Evolutionary conservation across 768 basidiomycete species (phyloP).

Genomic region (Leccinum ochraceum): DNA sequence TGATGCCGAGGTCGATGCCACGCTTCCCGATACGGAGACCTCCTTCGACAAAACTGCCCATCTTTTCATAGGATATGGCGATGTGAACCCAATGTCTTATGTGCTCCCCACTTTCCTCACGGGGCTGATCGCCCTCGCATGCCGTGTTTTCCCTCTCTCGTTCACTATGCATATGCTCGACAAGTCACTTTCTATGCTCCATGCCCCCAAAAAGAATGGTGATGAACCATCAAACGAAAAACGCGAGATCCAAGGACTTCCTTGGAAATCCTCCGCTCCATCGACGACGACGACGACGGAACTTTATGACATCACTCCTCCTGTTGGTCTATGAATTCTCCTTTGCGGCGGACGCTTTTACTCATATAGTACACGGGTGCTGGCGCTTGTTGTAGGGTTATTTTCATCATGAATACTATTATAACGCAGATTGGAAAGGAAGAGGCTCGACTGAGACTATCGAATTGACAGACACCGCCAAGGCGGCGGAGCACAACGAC

Average conservation of each 20-base stretch:
- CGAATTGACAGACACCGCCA: conserved; percentile 1
- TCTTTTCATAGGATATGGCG: conserved; percentile 23
- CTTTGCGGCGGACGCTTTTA: conserved; percentile 36
- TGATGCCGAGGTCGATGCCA: conserved; percentile 38
- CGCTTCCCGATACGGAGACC: conserved; percentile 23
- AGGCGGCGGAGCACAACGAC: background rate
- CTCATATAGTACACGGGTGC: conserved; percentile 47
- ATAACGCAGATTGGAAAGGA: conserved; percentile 32
- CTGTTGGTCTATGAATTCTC: conserved; percentile 53
- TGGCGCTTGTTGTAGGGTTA: conserved; percentile 48
- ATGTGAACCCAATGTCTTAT: conserved; percentile 27
- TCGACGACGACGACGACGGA: conserved; percentile 31
- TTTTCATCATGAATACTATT: conserved; percentile 41
- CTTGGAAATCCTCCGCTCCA: conserved; percentile 24
- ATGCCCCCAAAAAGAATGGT: conserved; percentile 31
- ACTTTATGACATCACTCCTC: conserved; percentile 38
- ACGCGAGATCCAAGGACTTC: conserved; percentile 28
- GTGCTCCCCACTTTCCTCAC: conserved; percentile 30
- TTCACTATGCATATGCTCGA: conserved; percentile 45
- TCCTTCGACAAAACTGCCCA: conserved; percentile 24
- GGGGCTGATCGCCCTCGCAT: conserved; percentile 48
- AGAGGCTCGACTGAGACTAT: conserved; percentile 26
- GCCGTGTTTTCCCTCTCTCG: conserved; percentile 48
- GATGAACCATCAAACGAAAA: conserved; percentile 32
- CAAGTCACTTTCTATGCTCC: conserved; percentile 36